phyloP scores from a whole-genome alignment of 176 grass and related monocot species.

The Triticum turgidum region DNA sequence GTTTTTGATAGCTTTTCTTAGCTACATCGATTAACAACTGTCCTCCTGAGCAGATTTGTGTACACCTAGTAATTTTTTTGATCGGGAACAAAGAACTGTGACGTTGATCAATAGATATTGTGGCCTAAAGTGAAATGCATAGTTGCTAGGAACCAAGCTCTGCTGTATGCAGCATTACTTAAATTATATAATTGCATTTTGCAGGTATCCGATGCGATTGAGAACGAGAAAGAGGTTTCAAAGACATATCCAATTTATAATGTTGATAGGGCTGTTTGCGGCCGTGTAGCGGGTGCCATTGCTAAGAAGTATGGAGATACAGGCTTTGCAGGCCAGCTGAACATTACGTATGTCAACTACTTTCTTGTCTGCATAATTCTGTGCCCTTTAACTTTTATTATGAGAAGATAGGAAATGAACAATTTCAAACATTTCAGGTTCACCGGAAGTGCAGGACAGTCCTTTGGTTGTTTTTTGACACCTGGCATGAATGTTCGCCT shows the following conservation, averaged over 20 bases:
- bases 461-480: constrained; percentile 94
- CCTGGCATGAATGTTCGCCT: constrained; percentile 96
- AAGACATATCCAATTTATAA: constrained; percentile 86
- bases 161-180: constrained; percentile 26
- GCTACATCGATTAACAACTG: constrained; percentile 21
- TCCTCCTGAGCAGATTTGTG: not conserved
- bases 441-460: constrained; percentile 95
- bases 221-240: constrained; percentile 85
- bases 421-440: constrained; percentile 60
- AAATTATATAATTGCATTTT: constrained; percentile 24
- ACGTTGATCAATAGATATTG: constrained; percentile 4
- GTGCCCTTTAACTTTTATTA: not conserved
- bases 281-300: constrained; percentile 89
- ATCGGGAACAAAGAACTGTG: constrained; percentile 25
- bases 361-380: constrained; percentile 24
- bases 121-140: constrained; percentile 6
- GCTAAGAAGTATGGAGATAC: constrained; percentile 98
- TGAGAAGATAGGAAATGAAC: constrained; percentile 30
- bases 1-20: constrained; percentile 6
- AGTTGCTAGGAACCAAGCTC: constrained; percentile 14
- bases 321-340: constrained; percentile 93
- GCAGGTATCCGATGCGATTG: constrained; percentile 89
- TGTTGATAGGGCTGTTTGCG: constrained; percentile 97
- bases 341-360: constrained; percentile 69
- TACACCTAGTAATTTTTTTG: constrained; percentile 6